Evolutionary conservation across 176 grass and related monocot species (phyloP), one percentile per base, ranked within the genome.

Genomic region (Zoysia pacifica): DNA sequence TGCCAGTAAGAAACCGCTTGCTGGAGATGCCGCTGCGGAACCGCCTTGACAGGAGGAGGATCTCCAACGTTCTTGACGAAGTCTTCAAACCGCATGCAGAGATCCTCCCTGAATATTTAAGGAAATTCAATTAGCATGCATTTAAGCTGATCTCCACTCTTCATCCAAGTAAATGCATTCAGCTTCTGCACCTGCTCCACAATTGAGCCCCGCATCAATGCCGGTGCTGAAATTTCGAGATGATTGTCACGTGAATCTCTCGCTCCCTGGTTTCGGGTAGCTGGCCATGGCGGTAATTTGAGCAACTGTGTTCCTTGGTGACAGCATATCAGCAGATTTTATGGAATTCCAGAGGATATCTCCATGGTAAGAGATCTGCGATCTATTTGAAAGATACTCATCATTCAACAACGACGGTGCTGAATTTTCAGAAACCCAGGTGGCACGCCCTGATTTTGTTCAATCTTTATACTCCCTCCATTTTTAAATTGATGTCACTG

Each of bases 21-120:
- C 72, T 65, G 76, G 19, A 75, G 69, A 80, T 78, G 65, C n/a
- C 74, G 50, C 12, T 41, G 60, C 37, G 5, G 52, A 48, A 67
- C 58, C 9, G 7, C 40, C 82, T 19, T 70, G 10, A 11, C 18
- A 46, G 43, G 2, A 12, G 60, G 42, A 68, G 62, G 28, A 28
- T 28, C 38, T 38, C 82, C 82, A 11, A 49, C 7, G 5, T 69
- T 82, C 67, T 71, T 87, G 75, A 76, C 88, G 81, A 89, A 97
- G 80, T 92, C 87, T 81, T 94, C 42, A 66, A 97, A 87, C n/a
- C n/a, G 68, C 95, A 90, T 97, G 78, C 46, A 5, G 64, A 52
- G 18, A 81, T 64, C 44, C 44, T 63, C 7, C 6, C 55, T 59
- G 12, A 60, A 65, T 53, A 16, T 76, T 48, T 61, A 19, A 73